Conservation (phyloP, 2,329 filamentous ascomycete genomes). For the Aspergillus neotritici region DNA sequence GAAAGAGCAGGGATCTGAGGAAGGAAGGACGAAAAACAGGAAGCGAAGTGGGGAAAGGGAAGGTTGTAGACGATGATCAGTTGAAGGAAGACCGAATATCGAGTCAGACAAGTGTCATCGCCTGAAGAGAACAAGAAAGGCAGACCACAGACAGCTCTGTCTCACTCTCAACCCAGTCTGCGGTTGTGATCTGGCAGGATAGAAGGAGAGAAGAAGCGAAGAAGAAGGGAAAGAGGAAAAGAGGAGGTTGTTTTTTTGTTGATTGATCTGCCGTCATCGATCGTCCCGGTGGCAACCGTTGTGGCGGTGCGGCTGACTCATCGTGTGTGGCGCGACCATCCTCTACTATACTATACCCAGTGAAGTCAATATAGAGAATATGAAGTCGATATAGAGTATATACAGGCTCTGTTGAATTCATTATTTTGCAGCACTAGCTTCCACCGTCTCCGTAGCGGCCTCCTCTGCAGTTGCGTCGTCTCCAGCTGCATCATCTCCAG, state of each 20-base stretch:
- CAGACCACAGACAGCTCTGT: too few species aligned
- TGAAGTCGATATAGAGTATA: not conserved
- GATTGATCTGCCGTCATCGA: constrained; percentile 20
- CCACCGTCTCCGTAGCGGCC: not conserved
- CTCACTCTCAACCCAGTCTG: too few species aligned
- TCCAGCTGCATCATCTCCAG: constrained; percentile 10
- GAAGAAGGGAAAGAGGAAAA: constrained; percentile 3
- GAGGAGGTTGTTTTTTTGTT: constrained; percentile 17
- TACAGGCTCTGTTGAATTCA: not conserved
- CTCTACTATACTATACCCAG: too few species aligned
- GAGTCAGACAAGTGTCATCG: constrained; percentile 15
- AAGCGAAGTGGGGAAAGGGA: not conserved
- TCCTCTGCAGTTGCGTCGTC: constrained; percentile 2
- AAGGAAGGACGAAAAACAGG: not conserved
- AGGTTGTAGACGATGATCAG: too few species aligned
- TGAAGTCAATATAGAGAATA: not conserved
- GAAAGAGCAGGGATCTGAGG: constrained; percentile 5
- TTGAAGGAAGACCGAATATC: not conserved
- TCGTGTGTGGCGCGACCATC: not conserved
- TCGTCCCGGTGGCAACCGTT: constrained; percentile 16
- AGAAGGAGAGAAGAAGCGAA: not conserved
- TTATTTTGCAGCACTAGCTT: not conserved
- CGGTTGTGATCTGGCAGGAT: not conserved
- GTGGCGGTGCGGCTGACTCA: constrained; percentile 13
- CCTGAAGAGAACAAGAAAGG: not conserved